Evolutionary conservation across 495 filamentous ascomycete species (phyloP), one percentile per base, ranked within the genome.

Genomic region (Penicillium dipodomyicola): DNA sequence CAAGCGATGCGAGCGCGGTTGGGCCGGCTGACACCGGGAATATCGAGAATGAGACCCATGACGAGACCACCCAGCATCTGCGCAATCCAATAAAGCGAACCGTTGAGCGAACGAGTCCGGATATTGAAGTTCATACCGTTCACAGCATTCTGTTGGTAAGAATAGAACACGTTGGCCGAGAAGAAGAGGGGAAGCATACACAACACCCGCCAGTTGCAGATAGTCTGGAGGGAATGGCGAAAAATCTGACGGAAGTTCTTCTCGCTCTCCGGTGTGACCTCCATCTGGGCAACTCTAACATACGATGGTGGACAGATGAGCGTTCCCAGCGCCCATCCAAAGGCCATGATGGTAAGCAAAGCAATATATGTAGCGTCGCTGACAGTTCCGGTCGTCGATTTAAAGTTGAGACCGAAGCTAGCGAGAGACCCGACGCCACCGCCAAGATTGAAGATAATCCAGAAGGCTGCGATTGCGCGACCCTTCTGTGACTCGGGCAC

Each of bases 121-220:
- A 79, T 73, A 48, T 78, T 72, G 64, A 88, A 79, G 11, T 68
- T 75, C 62, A 77, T 65, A 5, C 69, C 66, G 53, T 78, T 80
- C 32, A 79, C 74, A 25, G 80, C 83, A 52, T 82, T 82, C 65
- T 84, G 82, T 61, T 86, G 83, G 65, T 90, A 83, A 4, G 87
- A 89, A 71, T 91, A 91, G 74, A 92, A 93, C 65, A 84, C 86
- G 61, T 92, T 92, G 64, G 87, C 89, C 22, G 82, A 74, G 61
- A 77, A 77, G 68, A 83, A 83, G 37, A 81, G 67, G 1, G 80
- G 80, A 23, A 81, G 59, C 63, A 83, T 74, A 43, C 72, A 76
- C 29, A 79, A 37, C 17, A 80, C 72, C 15, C 72, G 68, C 65
- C 71, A 70, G 48, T 81, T 69, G 17, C 56, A 57, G 22, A 72